phyloP scores from a whole-genome alignment of 805 yeast genomes.

The Starmerella tilneyi region DNA sequence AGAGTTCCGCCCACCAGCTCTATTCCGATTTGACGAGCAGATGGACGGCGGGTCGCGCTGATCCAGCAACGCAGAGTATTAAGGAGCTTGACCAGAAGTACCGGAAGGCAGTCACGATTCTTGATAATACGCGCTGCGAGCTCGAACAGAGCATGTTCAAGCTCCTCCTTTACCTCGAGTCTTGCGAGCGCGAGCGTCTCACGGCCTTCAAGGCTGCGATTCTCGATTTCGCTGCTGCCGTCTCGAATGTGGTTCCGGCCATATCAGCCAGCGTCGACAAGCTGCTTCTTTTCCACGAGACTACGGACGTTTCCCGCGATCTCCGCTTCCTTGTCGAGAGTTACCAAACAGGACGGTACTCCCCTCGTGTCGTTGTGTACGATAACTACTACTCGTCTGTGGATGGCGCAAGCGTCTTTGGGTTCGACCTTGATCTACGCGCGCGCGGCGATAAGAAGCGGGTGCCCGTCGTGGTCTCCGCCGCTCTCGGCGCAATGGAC shows the following conservation, averaged over 20 bases:
- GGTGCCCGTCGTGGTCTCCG: conserved; percentile 59
- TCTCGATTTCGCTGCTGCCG: conserved; percentile 57
- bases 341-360: conserved; percentile 62
- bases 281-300: conserved; percentile 54
- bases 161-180: conserved; percentile 66
- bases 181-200: conserved; percentile 69
- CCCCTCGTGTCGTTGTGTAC: conserved; percentile 61
- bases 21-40: conserved; percentile 15
- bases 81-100: conserved; percentile 48
- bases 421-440: conserved; percentile 62
- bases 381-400: conserved; percentile 70
- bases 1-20: conserved; percentile 10
- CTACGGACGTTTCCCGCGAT: conserved; percentile 61
- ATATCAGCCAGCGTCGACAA: conserved; percentile 53
- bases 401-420: conserved; percentile 56
- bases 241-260: conserved; percentile 49
- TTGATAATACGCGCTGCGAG: conserved; percentile 60
- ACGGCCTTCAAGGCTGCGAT: conserved; percentile 66
- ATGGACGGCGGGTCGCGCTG: conserved; percentile 14
- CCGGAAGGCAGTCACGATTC: conserved; percentile 42
- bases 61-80: conserved; percentile 34
- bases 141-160: conserved; percentile 62
- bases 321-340: conserved; percentile 54
- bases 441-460: conserved; percentile 60
- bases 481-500: conserved; percentile 59